A percentile compares a stretch with the other conserved stretches of the same genome.
Evolutionary conservation across 1,139 yeast genomes (phyloP).

Genomic region (Kluyveromyces sp.): DNA sequence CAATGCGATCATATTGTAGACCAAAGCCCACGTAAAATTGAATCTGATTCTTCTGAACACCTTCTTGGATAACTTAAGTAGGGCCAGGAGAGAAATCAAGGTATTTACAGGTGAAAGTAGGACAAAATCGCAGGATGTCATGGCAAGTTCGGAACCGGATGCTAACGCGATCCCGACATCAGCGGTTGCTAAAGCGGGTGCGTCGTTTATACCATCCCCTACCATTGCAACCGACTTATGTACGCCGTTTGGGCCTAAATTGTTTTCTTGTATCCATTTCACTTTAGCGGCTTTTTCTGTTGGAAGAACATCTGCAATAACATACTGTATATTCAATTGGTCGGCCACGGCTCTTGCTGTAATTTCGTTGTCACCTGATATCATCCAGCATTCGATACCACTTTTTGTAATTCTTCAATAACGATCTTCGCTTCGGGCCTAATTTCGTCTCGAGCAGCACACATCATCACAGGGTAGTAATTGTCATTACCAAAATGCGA

Average conservation of each 20-base stretch:
- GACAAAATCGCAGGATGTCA: slow-evolving; percentile 52
- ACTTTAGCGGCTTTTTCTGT: slow-evolving; percentile 60
- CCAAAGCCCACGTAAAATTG: slow-evolving; percentile 49
- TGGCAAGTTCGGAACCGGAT: slow-evolving; percentile 52
- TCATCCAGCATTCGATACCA: slow-evolving; percentile 54
- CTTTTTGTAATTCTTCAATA: slow-evolving; percentile 38
- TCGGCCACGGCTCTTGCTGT: slow-evolving; percentile 65
- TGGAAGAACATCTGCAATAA: slow-evolving; percentile 70
- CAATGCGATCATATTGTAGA: slow-evolving; percentile 46
- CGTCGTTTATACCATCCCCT: slow-evolving; percentile 60
- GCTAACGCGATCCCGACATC: slow-evolving; percentile 55
- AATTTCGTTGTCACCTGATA: slow-evolving; percentile 56
- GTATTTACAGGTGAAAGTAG: slow-evolving; percentile 37
- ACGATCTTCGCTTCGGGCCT: slow-evolving; percentile 55
- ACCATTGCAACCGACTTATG: slow-evolving; percentile 47
- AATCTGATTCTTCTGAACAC: slow-evolving; percentile 49
- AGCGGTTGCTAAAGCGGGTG: slow-evolving; percentile 53
- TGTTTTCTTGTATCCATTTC: slow-evolving; percentile 42
- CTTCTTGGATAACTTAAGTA: slow-evolving; percentile 39
- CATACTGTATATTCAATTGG: slow-evolving; percentile 55
- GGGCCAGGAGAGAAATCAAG: slow-evolving; percentile 40
- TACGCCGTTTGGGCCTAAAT: slow-evolving; percentile 16
- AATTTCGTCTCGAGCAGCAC: slow-evolving; percentile 60
- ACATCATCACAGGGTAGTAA: slow-evolving; percentile 38
- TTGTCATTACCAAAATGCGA: slow-evolving; percentile 26